Percentiles rank a stretch among this genome's conserved stretches.
Evolutionary conservation across 108 stramenopile genomes (phyloP).

Genomic region (Nitzschia putrida): DNA sequence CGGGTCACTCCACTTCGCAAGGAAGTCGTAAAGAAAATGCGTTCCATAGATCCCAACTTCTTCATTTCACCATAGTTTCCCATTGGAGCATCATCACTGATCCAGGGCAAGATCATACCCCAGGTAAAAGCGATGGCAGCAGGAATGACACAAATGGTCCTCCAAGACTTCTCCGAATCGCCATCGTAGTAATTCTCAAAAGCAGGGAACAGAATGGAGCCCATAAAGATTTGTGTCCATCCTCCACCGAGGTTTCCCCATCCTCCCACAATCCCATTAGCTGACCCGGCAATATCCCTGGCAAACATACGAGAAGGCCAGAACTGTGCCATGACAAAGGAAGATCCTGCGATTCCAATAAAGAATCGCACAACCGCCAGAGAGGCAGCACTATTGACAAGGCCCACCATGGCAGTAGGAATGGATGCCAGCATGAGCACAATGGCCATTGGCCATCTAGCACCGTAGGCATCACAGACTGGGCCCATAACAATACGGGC

Average conservation of each 20-base stretch:
- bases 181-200: slow-evolving; percentile 43
- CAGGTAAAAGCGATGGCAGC: slow-evolving; percentile 47
- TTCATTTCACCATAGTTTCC: slow-evolving; percentile 69
- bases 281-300: slow-evolving; percentile 60
- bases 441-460: slow-evolving; percentile 61
- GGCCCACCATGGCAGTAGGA: slow-evolving; percentile 67
- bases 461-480: slow-evolving; percentile 79
- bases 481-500: slow-evolving; percentile 78
- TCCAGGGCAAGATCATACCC: slow-evolving; percentile 42
- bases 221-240: slow-evolving; percentile 58
- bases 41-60: slow-evolving; percentile 53
- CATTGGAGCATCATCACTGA: slow-evolving; percentile 67
- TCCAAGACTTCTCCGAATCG: slow-evolving; percentile 62
- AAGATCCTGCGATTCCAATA: slow-evolving; percentile 64
- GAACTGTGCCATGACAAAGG: slow-evolving; percentile 76
- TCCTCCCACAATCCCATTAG: slow-evolving; percentile 73
- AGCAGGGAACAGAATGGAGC: slow-evolving; percentile 47
- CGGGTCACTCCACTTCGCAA: slow-evolving; percentile 49
- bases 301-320: slow-evolving; percentile 77
- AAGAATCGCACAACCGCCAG: slow-evolving; percentile 67
- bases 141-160: slow-evolving; percentile 67
- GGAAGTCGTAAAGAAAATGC: slow-evolving; percentile 41
- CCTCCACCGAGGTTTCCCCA: slow-evolving; percentile 84
- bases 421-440: slow-evolving; percentile 63
- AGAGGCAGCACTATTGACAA: slow-evolving; percentile 50